Base-by-base conservation (phyloP, 495 filamentous ascomycete genomes). In the Podospora anserina region DNA sequence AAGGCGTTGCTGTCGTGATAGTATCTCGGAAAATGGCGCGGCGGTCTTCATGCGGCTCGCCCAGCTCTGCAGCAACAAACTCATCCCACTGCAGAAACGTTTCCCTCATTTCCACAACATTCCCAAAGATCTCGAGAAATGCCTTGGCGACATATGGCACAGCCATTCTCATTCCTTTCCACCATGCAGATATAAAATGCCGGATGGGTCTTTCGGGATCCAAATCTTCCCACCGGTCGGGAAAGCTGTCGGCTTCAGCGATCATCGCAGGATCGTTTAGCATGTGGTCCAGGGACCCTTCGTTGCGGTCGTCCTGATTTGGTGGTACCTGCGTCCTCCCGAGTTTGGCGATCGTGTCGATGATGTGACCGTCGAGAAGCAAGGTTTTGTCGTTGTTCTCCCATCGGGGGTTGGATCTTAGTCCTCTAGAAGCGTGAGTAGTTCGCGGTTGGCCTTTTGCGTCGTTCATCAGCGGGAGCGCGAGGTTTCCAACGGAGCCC, bases 371-470 rank as follows among this genome's bases (percentile, higher is more conserved):
- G 13, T 70, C 57, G 27, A 63, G 34, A 4, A 66, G 28, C 26
- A 70, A 57, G 6, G 64, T 58, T n/a, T 11, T 26, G 4, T 39
- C 64, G 9, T 63, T 16, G 18, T 66, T 64, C 19, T 66, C 64
- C 68, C 68, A 70, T 34, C 16, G 19, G 5, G 58, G 19, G 16
- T 66, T 61, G 6, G 68, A 56, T 34, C 16, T 26, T n/a, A n/a
- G 2, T 18, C 39, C n/a, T 19, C 18, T 19, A 44, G 68, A 70
- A 32, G 68, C 68, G n/a, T 70, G 68, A 5, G 64, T 66, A n/a
- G 63, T 58, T 27, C 68, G 68, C 19, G 18, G 64, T 9, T 20
- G 34, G 5, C 68, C 57, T 18, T 56, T 56, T 26, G 57, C 39
- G 26, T 70, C 68, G 20, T 55, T 55, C 26, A 62, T 56, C 20